Conservation (phyloP, 1,284 basidiomycete genomes). For the Cryptococcus sp. region DNA sequence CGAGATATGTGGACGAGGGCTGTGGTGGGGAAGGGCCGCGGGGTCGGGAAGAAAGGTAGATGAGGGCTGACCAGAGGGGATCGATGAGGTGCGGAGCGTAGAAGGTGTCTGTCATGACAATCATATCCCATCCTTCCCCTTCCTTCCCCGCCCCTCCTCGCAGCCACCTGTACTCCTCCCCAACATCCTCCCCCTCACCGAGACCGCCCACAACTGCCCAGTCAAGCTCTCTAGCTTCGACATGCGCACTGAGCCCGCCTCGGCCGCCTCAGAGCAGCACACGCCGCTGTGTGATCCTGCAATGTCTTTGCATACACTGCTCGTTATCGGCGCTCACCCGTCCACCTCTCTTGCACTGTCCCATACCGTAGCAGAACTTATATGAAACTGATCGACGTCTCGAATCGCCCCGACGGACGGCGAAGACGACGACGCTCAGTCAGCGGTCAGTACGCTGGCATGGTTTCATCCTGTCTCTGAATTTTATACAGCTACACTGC, state of each 20-base stretch:
- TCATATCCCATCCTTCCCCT: conserved; percentile 56
- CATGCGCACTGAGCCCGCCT: neutral
- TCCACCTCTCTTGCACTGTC: too few species aligned
- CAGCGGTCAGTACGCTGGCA: too few species aligned
- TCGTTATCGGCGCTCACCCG: too few species aligned
- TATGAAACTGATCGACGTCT: too few species aligned
- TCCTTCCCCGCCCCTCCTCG: neutral
- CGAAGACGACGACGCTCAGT: too few species aligned
- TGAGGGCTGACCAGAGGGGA: conserved; percentile 65
- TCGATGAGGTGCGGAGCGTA: conserved; percentile 64
- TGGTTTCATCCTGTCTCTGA: too few species aligned
- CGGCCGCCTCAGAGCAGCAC: conserved; percentile 3
- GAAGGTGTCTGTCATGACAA: conserved; percentile 80
- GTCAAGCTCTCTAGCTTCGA: conserved; percentile 23
- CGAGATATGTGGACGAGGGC: conserved; percentile 10
- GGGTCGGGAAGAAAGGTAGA: neutral
- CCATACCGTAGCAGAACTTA: too few species aligned
- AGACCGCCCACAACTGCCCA: conserved; percentile 16
- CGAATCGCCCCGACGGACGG: too few species aligned
- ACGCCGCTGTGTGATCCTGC: too few species aligned
- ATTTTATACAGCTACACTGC: too few species aligned
- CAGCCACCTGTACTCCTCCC: neutral
- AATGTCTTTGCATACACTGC: too few species aligned
- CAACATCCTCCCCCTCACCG: neutral
- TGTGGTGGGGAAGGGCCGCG: conserved; percentile 52